Base-by-base conservation (phyloP, 2,329 filamentous ascomycete species). In the Fusarium sp. region DNA sequence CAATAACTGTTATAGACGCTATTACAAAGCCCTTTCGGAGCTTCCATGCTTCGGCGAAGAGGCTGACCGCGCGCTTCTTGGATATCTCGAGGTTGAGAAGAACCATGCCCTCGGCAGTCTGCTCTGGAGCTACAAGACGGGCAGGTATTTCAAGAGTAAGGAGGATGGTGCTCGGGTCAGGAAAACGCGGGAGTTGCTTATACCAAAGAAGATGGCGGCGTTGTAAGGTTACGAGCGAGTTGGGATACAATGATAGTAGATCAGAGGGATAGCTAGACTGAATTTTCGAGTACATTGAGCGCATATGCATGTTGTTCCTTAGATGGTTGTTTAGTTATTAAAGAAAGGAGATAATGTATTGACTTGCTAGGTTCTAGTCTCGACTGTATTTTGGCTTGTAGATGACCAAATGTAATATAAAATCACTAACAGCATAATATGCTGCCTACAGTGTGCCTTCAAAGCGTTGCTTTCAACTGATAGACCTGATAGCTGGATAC, bases 281-380 rank as follows among this genome's bases (percentile, higher is more conserved):
- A n/a, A 1, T 2, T 50, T 30, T 30, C 14, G 28, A n/a, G 17
- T 30, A 18, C 8, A 13, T 50, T n/a, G 11, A 50, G 47, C 47
- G 47, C 14, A 13, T n/a, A 18, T n/a, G 7, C 2, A 30, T 48
- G n/a, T 30, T n/a, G 4, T 1, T n/a, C 4, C 14, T n/a, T 48
- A 8, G 14, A 30, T 3, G 20, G 3, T 48, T 48, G 45, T 12
- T 7, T 11, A 8, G 26, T 17, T 3, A n/a, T 14, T 8, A 5
- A 17, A n/a, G 14, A 14, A 17, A 22, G 17, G 10, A 12, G 10
- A 17, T n/a, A 10, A 1, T 12, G 20, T 0, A 30, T 4, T 12
- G 14, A 17, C 30, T 12, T 8, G 4, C 26, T 7, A 17, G 6
- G 14, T 12, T 17, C 14, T n/a, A 17, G 6, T 8, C 6, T 22